Percentiles rank a stretch among this genome's conserved stretches.
These are phyloP conservation scores for Candida endomychidarum DNA, from an alignment of 805 yeast species.

Conservation along the genomic window DNA sequence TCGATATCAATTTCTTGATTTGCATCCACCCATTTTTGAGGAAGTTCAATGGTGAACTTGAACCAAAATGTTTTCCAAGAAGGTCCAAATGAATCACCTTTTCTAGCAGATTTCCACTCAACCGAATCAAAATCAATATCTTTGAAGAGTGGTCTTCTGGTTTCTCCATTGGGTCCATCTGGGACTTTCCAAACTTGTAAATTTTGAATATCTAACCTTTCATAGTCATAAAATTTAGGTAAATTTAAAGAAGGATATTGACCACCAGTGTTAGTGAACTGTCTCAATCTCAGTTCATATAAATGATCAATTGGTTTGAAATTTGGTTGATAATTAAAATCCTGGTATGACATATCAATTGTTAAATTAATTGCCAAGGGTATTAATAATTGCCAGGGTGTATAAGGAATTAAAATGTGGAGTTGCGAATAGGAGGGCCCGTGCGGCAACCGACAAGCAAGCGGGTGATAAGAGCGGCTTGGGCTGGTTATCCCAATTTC, in stretches of 20 bases:
- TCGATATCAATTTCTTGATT: slow-evolving; percentile 59
- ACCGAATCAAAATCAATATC: slow-evolving; percentile 50
- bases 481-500: no score
- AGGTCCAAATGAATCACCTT: slow-evolving; percentile 85
- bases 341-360: slow-evolving; percentile 15
- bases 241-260: slow-evolving; percentile 68
- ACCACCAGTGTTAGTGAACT: slow-evolving; percentile 73
- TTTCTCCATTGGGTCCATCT: slow-evolving; percentile 41
- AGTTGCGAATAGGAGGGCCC: slow-evolving; percentile 6
- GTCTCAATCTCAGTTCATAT: slow-evolving; percentile 70
- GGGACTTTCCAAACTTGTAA: slow-evolving; percentile 75
- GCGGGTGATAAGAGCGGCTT: no score
- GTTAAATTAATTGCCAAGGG: neutral
- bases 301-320: slow-evolving; percentile 76
- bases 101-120: slow-evolving; percentile 55
- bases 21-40: slow-evolving; percentile 52
- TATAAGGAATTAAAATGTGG: neutral
- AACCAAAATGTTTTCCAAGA: slow-evolving; percentile 99
- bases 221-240: slow-evolving; percentile 75
- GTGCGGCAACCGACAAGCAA: slow-evolving; percentile 1
- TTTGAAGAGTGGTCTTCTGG: slow-evolving; percentile 62
- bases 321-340: slow-evolving; percentile 49
- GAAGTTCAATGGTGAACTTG: slow-evolving; percentile 62
- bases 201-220: slow-evolving; percentile 48
- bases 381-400: neutral